Conservation (phyloP, 768 basidiomycete species). For the Clathrus columnatus region DNA sequence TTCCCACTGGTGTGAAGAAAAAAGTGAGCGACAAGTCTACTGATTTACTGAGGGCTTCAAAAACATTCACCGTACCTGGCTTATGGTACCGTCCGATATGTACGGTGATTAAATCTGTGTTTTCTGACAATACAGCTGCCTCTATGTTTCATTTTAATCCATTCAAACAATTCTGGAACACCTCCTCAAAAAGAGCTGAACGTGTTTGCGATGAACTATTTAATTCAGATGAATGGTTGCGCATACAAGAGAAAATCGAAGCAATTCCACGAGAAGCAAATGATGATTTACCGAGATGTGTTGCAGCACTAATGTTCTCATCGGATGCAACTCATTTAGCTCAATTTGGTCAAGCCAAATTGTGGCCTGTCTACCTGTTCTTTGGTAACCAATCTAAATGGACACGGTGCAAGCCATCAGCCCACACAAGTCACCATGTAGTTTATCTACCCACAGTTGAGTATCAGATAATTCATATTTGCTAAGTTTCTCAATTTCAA, state of each 20-base stretch:
- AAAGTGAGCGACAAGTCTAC: too few relatives aligned
- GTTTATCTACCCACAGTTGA: conserved; percentile 37
- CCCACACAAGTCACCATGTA: conserved; percentile 29
- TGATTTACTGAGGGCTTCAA: too few relatives aligned
- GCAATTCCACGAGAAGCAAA: conserved; percentile 18
- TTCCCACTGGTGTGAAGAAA: conserved; percentile 27
- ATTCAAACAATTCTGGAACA: too few relatives aligned
- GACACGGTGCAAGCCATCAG: conserved; percentile 20
- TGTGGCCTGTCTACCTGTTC: conserved; percentile 29
- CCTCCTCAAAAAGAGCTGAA: too few relatives aligned
- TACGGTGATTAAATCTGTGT: too few relatives aligned
- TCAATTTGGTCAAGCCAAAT: conserved; percentile 25
- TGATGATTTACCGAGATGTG: conserved; percentile 15
- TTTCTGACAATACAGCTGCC: too few relatives aligned
- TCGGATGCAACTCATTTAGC: conserved; percentile 31
- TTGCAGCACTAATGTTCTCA: conserved; percentile 22
- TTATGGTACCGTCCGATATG: too few relatives aligned
- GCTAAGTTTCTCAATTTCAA: not conserved
- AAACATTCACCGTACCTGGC: too few relatives aligned
- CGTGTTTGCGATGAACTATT: conserved; percentile 21
- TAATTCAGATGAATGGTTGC: too few relatives aligned
- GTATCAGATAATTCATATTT: not conserved
- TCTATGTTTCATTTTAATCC: too few relatives aligned
- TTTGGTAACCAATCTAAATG: conserved; percentile 37
- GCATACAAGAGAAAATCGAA: too few relatives aligned